Percentiles rank a stretch among this genome's conserved stretches.
Evolutionary conservation across 805 yeast species (phyloP).

Genomic region (Candida incommunis): DNA sequence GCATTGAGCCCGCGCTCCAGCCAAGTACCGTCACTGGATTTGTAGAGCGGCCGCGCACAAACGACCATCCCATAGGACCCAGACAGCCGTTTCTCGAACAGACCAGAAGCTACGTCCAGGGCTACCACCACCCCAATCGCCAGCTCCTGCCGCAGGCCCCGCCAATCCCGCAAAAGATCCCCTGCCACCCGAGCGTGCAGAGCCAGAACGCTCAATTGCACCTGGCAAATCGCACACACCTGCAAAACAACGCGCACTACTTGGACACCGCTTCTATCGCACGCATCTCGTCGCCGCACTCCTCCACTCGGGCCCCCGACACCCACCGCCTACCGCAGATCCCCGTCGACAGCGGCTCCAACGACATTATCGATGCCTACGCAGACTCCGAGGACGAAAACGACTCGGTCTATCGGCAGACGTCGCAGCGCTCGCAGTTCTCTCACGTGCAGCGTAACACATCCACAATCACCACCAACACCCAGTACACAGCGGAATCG

Average conservation of each 20-base stretch:
- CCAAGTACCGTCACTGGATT: slow-evolving; percentile 2
- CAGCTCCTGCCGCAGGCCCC: too few species aligned
- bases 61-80: slow-evolving; percentile 10
- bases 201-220: too few species aligned
- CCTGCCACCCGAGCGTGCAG: too few species aligned
- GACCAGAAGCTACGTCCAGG: neutral
- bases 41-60: slow-evolving; percentile 7
- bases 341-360: too few species aligned
- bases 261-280: too few species aligned
- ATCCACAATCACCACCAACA: slow-evolving; percentile 3
- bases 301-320: too few species aligned
- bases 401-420: slow-evolving; percentile 3
- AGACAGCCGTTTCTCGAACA: slow-evolving; percentile 1
- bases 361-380: neutral
- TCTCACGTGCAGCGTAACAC: slow-evolving; percentile 5
- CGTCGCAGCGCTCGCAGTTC: slow-evolving; percentile 3
- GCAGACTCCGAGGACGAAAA: neutral
- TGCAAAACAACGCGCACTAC: too few species aligned
- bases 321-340: neutral
- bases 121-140: slow-evolving; percentile 1
- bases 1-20: slow-evolving; percentile 9
- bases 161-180: too few species aligned
- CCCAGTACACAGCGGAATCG: slow-evolving; percentile 6
- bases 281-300: too few species aligned
- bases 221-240: too few species aligned